Base-by-base conservation (phyloP, 306 rosid genomes). In the Senna tora region DNA sequence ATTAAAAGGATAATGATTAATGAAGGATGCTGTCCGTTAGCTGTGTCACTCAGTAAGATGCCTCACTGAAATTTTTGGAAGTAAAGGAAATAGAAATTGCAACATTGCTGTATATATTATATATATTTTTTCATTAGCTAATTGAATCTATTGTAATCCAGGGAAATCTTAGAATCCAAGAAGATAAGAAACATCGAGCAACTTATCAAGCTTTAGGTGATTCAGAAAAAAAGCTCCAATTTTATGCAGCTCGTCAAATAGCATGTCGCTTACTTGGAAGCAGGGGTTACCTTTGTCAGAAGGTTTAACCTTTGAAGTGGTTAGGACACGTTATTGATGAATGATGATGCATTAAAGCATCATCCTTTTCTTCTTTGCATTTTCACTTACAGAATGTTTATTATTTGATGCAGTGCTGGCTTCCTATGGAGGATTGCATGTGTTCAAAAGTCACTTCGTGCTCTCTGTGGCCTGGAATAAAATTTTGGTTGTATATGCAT, bases 201-300 rank as follows among this genome's bases (percentile, higher is more conserved):
- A 90, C 87, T 16, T 93, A 89, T 82, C 73, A 80, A 77, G 86
- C 88, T 67, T 79, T 90, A 55, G 88, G 78, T 67, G 93, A 86
- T 81, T 88, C 98, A 32, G 97, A 90, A 58, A 69, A 82, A 50
- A 93, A 90, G 84, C 87, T 84, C 4, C 89, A 93, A 38, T 93
- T 87, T 74, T 93, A 83, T 82, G 39, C 98, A 14, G 96, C 98
- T 73, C 86, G 96, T 62, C 98, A 93, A 79, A 87, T 93, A 66
- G 97, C 98, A 64, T 90, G 98, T 72, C 97, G 98, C 30, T 59
- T 93, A 74, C 90, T 93, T 43, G 98, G 98, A 74, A 93, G 98
- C 80, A 82, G 83, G 74, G 91, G 90, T 62, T 93, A 93, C 79
- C 98, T 93, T 36, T 93, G 98, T 75, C 98, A 87, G 80, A 89